phyloP scores from a whole-genome alignment of 2,329 filamentous ascomycete genomes.

The Plenodomus tracheiphilus region DNA sequence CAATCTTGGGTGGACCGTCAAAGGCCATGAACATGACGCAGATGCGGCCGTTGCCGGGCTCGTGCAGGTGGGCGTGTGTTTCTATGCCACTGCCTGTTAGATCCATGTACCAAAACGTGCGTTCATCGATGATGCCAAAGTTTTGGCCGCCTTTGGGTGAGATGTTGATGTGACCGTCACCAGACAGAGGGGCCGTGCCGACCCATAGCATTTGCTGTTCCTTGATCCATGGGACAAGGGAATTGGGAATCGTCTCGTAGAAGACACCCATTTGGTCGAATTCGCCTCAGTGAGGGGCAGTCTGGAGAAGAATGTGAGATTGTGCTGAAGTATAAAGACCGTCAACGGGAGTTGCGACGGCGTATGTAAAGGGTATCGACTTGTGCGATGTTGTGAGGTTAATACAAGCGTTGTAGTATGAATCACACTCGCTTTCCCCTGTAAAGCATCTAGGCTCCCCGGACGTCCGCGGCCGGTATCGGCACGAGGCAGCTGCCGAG shows the following conservation, averaged over 20 bases:
- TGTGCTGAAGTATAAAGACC: neutral
- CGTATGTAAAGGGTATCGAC: neutral
- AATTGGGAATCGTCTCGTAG: slow-evolving; percentile 48
- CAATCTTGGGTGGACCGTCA: slow-evolving; percentile 47
- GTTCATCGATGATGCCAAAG: slow-evolving; percentile 40
- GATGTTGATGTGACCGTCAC: slow-evolving; percentile 50
- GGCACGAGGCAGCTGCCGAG: neutral
- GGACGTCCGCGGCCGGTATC: slow-evolving; percentile 17
- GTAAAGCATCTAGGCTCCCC: neutral
- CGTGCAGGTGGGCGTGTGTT: slow-evolving; percentile 49
- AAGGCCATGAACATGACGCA: slow-evolving; percentile 50
- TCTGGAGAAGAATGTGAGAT: neutral
- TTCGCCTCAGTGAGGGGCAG: neutral
- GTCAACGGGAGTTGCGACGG: neutral
- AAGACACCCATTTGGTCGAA: slow-evolving; percentile 45
- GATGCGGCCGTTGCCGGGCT: slow-evolving; percentile 48
- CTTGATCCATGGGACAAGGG: slow-evolving; percentile 47
- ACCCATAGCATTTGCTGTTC: slow-evolving; percentile 52
- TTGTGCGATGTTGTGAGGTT: neutral
- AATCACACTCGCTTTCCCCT: slow-evolving; percentile 5
- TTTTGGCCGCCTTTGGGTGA: slow-evolving; percentile 49
- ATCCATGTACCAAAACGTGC: slow-evolving; percentile 51
- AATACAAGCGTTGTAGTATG: neutral
- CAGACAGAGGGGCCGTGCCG: slow-evolving; percentile 47
- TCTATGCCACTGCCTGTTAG: slow-evolving; percentile 50